A percentile compares a stretch with the other conserved stretches of the same genome.
These are phyloP conservation scores for Cercospora janseana DNA, from an alignment of 2,329 filamentous ascomycete species.

Conservation along the genomic window DNA sequence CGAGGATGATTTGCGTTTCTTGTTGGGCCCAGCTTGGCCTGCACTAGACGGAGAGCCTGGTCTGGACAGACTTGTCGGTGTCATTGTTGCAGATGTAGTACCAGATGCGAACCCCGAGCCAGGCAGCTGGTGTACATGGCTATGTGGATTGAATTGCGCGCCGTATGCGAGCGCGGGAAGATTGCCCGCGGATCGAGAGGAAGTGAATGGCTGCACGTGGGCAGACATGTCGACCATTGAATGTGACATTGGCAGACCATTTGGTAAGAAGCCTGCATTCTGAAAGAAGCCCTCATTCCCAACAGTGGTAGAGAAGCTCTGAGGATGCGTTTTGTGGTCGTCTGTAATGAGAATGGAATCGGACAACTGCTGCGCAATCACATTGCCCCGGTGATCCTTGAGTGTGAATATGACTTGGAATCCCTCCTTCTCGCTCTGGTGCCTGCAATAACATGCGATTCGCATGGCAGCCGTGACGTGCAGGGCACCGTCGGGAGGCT, in stretches of 20 bases:
- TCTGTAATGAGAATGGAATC: slow-evolving; percentile 95
- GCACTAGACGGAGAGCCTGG: slow-evolving; percentile 64
- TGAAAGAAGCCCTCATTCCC: slow-evolving; percentile 31
- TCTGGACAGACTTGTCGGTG: slow-evolving; percentile 65
- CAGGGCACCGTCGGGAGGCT: slow-evolving; percentile 58
- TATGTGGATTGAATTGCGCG: slow-evolving; percentile 36
- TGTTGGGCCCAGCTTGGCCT: slow-evolving; percentile 64
- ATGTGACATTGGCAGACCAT: slow-evolving; percentile 38
- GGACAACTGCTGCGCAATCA: slow-evolving; percentile 81
- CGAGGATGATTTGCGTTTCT: slow-evolving; percentile 69
- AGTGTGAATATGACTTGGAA: slow-evolving; percentile 94
- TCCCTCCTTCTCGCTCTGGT: slow-evolving; percentile 89
- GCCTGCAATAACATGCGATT: slow-evolving; percentile 94
- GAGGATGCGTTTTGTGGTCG: slow-evolving; percentile 82
- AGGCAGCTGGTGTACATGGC: slow-evolving; percentile 38
- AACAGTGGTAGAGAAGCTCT: slow-evolving; percentile 32
- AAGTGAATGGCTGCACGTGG: slow-evolving; percentile 49
- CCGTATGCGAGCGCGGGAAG: slow-evolving; percentile 55
- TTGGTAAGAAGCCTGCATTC: slow-evolving; percentile 29
- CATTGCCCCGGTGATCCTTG: slow-evolving; percentile 71
- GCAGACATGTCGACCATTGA: slow-evolving; percentile 41
- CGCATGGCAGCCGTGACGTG: slow-evolving; percentile 88
- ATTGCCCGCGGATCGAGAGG: slow-evolving; percentile 63
- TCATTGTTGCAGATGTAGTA: slow-evolving; percentile 49
- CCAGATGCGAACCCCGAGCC: slow-evolving; percentile 36